Conservation (phyloP, 768 basidiomycete species). For the Kwoniella heveanensis region DNA sequence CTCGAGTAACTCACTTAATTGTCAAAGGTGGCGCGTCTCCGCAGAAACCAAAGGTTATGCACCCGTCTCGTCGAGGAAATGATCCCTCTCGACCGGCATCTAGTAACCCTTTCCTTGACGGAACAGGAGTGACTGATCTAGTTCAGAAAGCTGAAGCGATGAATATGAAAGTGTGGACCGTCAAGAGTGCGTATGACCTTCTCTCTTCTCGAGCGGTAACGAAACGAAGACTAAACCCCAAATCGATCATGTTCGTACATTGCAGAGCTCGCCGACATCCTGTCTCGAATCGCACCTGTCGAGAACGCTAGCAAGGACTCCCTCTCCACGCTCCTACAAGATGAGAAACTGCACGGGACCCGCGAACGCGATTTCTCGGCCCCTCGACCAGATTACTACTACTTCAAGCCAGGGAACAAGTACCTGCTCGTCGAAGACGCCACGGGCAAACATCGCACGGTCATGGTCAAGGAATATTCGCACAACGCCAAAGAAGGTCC, state of each 20-base stretch:
- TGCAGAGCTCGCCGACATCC: conserved; percentile 57
- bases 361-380: conserved; percentile 90
- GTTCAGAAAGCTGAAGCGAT: conserved; percentile 41
- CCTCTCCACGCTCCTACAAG: conserved; percentile 62
- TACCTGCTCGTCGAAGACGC: conserved; percentile 94
- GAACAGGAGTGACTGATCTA: conserved; percentile 42
- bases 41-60: conserved; percentile 32
- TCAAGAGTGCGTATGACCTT: conserved; percentile 57
- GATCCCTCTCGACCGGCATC: conserved; percentile 24
- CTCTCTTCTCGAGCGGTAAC: not conserved
- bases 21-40: conserved; percentile 29
- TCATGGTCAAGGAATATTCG: conserved; percentile 78
- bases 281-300: conserved; percentile 34
- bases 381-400: conserved; percentile 81
- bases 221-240: not conserved
- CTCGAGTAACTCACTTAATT: conserved; percentile 78
- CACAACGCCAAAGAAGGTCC: conserved; percentile 57
- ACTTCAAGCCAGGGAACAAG: conserved; percentile 73
- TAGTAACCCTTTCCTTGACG: conserved; percentile 41
- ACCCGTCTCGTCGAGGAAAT: conserved; percentile 3
- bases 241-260: too few species aligned
- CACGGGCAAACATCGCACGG: conserved; percentile 76
- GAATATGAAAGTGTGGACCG: conserved; percentile 82
- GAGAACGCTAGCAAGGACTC: conserved; percentile 42
- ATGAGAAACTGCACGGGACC: conserved; percentile 81